Conservation (phyloP, 2,329 filamentous ascomycete genomes). For the Alternaria longipes region DNA sequence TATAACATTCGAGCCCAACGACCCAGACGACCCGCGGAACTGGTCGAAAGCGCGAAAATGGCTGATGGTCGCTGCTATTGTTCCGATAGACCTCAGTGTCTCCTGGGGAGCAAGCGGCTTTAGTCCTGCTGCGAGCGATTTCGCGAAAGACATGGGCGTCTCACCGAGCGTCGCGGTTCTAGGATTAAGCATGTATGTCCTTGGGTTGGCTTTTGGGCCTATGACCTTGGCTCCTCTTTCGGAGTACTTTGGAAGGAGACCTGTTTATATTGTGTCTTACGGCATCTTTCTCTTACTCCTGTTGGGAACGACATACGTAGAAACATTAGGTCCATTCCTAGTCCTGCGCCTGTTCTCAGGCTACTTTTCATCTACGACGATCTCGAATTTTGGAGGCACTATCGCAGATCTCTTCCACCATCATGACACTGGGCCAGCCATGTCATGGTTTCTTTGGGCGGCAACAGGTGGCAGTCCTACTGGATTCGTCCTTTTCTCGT, state of each 20-base stretch:
- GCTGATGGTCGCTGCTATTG: constrained; percentile 48
- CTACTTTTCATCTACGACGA: constrained; percentile 54
- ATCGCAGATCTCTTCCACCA: constrained; percentile 58
- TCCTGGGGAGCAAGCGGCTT: constrained; percentile 60
- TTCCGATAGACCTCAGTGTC: constrained; percentile 49
- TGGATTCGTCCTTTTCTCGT: constrained; percentile 58
- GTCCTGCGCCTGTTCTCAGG: constrained; percentile 57
- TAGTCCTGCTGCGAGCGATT: constrained; percentile 55
- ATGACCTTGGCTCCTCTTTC: constrained; percentile 49
- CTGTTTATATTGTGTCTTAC: constrained; percentile 56
- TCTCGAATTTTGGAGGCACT: constrained; percentile 54
- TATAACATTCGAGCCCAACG: constrained; percentile 28
- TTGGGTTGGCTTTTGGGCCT: constrained; percentile 56
- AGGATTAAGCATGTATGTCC: constrained; percentile 58
- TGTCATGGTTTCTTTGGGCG: constrained; percentile 58
- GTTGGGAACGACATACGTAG: constrained; percentile 55
- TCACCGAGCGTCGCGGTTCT: constrained; percentile 55
- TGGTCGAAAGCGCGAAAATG: constrained; percentile 47
- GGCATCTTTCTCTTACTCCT: constrained; percentile 56
- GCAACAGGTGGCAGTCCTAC: constrained; percentile 58
- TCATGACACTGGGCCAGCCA: constrained; percentile 54
- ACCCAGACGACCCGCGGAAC: constrained; percentile 48
- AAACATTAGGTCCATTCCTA: constrained; percentile 55
- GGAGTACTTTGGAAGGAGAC: constrained; percentile 55
- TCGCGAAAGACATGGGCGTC: constrained; percentile 54